These are phyloP conservation scores for Saccharomyces hybrid DNA, from an alignment of 1,139 yeast species.

Conservation along the genomic window DNA sequence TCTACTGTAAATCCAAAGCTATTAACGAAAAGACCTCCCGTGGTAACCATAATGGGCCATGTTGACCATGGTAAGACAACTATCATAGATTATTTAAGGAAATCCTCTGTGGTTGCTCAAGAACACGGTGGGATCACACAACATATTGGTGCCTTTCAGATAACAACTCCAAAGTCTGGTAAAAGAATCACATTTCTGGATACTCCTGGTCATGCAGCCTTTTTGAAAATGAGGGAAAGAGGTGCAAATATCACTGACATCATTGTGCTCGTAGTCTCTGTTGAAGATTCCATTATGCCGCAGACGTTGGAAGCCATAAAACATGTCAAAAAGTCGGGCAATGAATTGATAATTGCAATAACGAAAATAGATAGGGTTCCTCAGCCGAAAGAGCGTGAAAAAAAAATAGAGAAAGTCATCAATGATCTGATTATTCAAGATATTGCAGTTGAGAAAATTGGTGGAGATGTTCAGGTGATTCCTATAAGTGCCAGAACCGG, in stretches of 20 bases:
- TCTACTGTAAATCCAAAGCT: constrained; percentile 38
- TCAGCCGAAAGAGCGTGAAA: constrained; percentile 42
- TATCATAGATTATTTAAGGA: constrained; percentile 74
- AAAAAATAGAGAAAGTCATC: constrained; percentile 46
- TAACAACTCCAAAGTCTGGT: constrained; percentile 63
- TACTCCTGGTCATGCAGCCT: constrained; percentile 98
- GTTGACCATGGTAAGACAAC: constrained; percentile 99
- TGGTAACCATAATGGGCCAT: constrained; percentile 97
- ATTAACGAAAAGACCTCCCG: constrained; percentile 73
- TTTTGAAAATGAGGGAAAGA: constrained; percentile 89
- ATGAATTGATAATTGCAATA: constrained; percentile 83
- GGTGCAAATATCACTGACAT: constrained; percentile 94
- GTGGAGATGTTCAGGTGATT: constrained; percentile 91
- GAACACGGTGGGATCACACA: constrained; percentile 98
- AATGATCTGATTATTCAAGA: constrained; percentile 71
- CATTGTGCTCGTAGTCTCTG: constrained; percentile 90
- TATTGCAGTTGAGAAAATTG: constrained; percentile 83
- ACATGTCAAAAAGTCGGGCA: constrained; percentile 72
- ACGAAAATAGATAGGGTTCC: constrained; percentile 85
- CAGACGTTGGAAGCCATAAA: constrained; percentile 94
- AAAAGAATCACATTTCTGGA: constrained; percentile 81
- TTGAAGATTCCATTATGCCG: constrained; percentile 96
- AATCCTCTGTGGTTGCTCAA: constrained; percentile 69
- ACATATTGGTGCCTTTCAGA: constrained; percentile 95
- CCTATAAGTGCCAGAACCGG: constrained; percentile 84